Evolutionary conservation across 192 early-diverging fungal species (phyloP), one percentile per base, ranked within the genome.

Genomic region (Podila horticola): DNA sequence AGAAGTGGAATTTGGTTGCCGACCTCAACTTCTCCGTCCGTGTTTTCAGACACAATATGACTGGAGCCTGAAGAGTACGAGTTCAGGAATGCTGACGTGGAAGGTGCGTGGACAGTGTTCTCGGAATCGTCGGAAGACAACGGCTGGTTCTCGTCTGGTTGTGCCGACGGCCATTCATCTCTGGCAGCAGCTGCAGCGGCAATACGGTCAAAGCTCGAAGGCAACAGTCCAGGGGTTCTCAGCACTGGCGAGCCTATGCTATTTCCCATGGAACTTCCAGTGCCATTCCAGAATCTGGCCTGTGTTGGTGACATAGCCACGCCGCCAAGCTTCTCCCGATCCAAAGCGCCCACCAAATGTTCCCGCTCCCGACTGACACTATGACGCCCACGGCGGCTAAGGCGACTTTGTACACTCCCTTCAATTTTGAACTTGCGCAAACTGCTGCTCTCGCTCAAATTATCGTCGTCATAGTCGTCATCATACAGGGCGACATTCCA

Each of bases 401-500:
- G 41, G 19, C 3, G 36, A 28, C 69, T 68, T 6, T 64, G 45
- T 2, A 6, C 28, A 30, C 45, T 66, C n/a, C 10, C n/a, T 19
- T 22, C 22, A 11, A 6, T 19, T 2, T 52, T 71, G 4, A 34
- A 20, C 55, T 58, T 58, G 10, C 51, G 59, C 0, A 79, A 29
- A 58, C 55, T 68, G 20, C 52, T 57, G 26, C 66, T 57, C 11
- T 68, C 66, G 22, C 38, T 50, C 11, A 61, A 61, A 24, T 76
- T 64, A 36, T 71, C 68, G 12, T 76, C 74, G 58, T 71, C 68
- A 31, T 77, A 69, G 29, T 71, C 62, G 58, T 72, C 70, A 19
- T 71, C 69, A 29, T 79, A 79, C 8, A 79, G 58, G 7, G 76
- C 76, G 34, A 72, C 66, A 62, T 79, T 79, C 76, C 76, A 79